Base-by-base conservation (phyloP, 2,329 filamentous ascomycete genomes). In the Pseudogymnoascus verrucosus region DNA sequence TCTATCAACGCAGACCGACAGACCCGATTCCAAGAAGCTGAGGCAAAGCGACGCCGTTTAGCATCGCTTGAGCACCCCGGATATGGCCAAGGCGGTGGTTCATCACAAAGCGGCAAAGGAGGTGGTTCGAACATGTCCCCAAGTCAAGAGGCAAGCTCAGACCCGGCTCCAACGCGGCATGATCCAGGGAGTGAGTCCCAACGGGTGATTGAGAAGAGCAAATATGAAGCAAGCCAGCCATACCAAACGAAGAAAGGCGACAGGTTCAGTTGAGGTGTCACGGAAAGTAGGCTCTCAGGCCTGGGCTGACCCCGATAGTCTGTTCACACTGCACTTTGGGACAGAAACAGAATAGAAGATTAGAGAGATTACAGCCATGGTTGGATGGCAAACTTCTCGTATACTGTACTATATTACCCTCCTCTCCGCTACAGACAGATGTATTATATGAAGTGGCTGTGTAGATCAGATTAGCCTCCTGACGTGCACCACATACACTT, bases 1-100 rank as follows among this genome's bases (percentile, higher is more conserved):
- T 88, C 88, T 76, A 96, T 99, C 83, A 96, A 97, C 74, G 90
- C 90, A 69, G 92, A 97, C 77, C 90, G 93, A 68, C 82, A 84
- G 66, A 80, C 85, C 65, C 86, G 90, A 71, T 84, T 89, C 68
- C 84, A 89, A 70, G 86, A 89, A 66, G 83, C 81, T 64, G 82
- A 83, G 63, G 78, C 85, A 69, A 87, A 89, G 78, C 64, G 67
- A 23, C 88, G 83, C 78, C 83, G 82, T 64, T 78, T 80, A 69
- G 78, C 81, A 26, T 79, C 80, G n/a, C 76, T 86, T 65, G 83
- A 87, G 71, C 76, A 82, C 67, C 74, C 76, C 47, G 68, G 73
- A 51, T 75, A 77, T 69, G 59, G 59, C 19, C 21, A 21, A 12
- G 23, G 61, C 23, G 71, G 67, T 60, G 69, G 60, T 65, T 67